phyloP scores from a whole-genome alignment of 148 eudicot genomes.

The Diospyros kaki region DNA sequence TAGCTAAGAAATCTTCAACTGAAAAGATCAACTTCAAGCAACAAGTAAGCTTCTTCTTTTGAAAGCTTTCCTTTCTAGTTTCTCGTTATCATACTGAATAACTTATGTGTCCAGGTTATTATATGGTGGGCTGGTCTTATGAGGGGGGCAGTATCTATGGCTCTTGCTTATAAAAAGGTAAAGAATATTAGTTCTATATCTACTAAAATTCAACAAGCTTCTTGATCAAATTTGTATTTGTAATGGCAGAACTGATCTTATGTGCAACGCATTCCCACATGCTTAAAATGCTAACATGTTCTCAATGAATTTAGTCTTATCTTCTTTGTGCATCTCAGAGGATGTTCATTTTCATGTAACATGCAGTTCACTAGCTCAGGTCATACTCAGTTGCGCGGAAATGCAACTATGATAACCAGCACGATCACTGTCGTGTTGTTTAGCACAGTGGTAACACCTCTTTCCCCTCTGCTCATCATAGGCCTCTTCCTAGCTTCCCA shows the following conservation, averaged over 20 bases:
- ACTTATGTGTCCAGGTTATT: conserved; percentile 34
- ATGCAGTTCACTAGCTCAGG: conserved; percentile 73
- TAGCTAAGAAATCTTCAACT: conserved; percentile 42
- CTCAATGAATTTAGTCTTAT: background rate
- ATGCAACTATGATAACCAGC: conserved; percentile 81
- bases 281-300: too few species aligned
- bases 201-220: background rate
- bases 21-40: conserved; percentile 58
- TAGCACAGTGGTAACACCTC: conserved; percentile 61
- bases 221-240: too few species aligned
- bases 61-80: too few species aligned
- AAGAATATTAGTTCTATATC: background rate
- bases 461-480: background rate
- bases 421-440: conserved; percentile 67
- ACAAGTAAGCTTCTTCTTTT: conserved; percentile 36
- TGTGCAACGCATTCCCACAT: too few species aligned
- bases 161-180: conserved; percentile 97
- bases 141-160: conserved; percentile 98
- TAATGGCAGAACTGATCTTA: too few species aligned
- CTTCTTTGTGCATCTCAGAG: background rate
- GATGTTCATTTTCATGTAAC: conserved; percentile 4
- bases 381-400: conserved; percentile 56
- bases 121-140: conserved; percentile 99
- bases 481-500: too few species aligned
- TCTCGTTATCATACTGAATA: too few species aligned